Evolutionary conservation across 139 green algal genomes (phyloP), one percentile per base, ranked within the genome.

Genomic region (Chlamydomonas asymmetrica): DNA sequence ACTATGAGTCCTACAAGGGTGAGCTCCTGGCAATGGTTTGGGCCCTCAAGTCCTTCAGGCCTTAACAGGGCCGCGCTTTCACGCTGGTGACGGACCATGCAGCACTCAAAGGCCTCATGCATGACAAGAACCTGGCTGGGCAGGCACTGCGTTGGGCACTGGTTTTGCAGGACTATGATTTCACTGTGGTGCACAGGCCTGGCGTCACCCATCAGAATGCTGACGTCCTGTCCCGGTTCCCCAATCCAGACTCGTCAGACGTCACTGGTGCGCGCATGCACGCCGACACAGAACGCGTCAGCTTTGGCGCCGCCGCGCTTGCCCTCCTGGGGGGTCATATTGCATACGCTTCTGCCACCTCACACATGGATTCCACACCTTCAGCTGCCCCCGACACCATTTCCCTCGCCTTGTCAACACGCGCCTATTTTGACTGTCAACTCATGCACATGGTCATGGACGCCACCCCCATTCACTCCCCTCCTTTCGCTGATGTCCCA

Each of bases 141-240:
- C 69, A 82, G 43, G 38, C 74, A 45, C 63, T 63, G 23, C 77
- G 77, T 7, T 82, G 77, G 76, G 65, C 70, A 1, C 23, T 78
- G n/a, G 61, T n/a, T 41, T 31, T 82, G 27, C 62, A 74, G 34
- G 77, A 82, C 3, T 78, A 62, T 45, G 20, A 65, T 1, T 79
- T 70, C 49, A 59, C 31, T 2, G 23, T 82, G 2, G 41, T 52
- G 31, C 77, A 82, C 54, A 43, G 67, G 25, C 45, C 59, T 41
- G 67, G 75, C 7, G 23, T 34, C 7, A 57, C 32, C 10, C 70
- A 77, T 29, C 54, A 77, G 35, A 77, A 77, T 49, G 70, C 70
- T 39, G 70, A 77, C 35, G 70, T 40, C 10, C 35, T 68, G 27
- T 70, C 60, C 32, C 31, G 69, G 4, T 63, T 52, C 20, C 69